Conservation (phyloP, 495 filamentous ascomycete species). For the Aspergillus coremiiformis region DNA sequence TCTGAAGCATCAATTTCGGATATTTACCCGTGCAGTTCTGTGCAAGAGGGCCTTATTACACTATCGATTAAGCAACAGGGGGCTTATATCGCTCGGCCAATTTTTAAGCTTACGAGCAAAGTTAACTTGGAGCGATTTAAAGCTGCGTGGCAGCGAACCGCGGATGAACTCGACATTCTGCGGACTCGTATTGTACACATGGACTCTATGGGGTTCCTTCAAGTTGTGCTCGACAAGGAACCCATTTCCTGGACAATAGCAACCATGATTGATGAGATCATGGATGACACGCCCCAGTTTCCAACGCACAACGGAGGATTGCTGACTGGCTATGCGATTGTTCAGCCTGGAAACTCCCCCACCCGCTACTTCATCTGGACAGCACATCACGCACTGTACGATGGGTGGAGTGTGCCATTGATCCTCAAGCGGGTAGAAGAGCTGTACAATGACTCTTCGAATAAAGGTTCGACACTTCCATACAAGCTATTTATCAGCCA, state of each 20-base stretch:
- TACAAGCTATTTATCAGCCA: conserved; percentile 41
- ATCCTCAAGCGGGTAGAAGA: conserved; percentile 51
- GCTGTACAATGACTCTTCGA: conserved; percentile 23
- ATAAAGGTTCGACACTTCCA: conserved; percentile 14
- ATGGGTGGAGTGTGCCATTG: conserved; percentile 58
- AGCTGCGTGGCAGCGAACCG: conserved; percentile 45
- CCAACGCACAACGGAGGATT: conserved; percentile 47
- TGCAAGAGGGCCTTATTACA: conserved; percentile 64
- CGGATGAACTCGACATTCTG: conserved; percentile 44
- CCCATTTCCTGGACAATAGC: conserved; percentile 41
- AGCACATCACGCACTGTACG: conserved; percentile 64
- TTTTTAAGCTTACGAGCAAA: conserved; percentile 35
- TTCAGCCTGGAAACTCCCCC: conserved; percentile 23
- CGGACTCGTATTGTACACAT: conserved; percentile 51
- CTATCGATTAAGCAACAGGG: conserved; percentile 48
- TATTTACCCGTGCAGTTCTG: conserved; percentile 60
- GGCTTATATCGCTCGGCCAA: conserved; percentile 45
- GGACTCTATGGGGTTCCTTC: conserved; percentile 37
- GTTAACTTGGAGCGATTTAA: conserved; percentile 45
- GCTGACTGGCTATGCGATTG: conserved; percentile 49
- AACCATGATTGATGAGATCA: conserved; percentile 37
- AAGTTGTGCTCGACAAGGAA: conserved; percentile 48
- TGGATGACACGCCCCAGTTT: conserved; percentile 35
- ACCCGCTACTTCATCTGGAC: conserved; percentile 50
- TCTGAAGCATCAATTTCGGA: conserved; percentile 38